These are phyloP conservation scores for Gossypium thurberi DNA, from an alignment of 345 rosid genomes.

Conservation along the genomic window DNA sequence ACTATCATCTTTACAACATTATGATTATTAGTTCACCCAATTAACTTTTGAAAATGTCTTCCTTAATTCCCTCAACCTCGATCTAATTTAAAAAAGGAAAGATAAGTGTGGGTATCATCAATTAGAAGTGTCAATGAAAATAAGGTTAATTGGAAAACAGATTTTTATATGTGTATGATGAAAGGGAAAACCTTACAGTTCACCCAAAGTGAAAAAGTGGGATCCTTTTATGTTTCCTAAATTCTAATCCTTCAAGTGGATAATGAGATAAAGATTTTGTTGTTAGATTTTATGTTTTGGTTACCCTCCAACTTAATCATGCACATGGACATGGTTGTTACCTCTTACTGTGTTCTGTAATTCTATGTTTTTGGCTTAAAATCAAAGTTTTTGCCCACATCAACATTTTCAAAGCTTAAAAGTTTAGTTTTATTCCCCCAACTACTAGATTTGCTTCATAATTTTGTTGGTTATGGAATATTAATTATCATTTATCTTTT, in stretches of 20 bases:
- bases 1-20: background rate
- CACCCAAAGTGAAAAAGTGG: too few relatives aligned
- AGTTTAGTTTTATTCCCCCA: background rate
- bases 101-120: too few relatives aligned
- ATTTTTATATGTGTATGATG: too few relatives aligned
- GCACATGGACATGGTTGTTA: background rate
- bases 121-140: too few relatives aligned
- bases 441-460: constrained; percentile 5
- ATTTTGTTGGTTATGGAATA: constrained; percentile 10
- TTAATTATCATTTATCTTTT: constrained; percentile 4
- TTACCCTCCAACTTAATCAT: background rate
- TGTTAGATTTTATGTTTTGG: background rate
- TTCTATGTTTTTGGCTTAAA: constrained; percentile 1
- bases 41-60: too few relatives aligned
- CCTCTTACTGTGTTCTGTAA: background rate
- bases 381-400: background rate
- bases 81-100: too few relatives aligned
- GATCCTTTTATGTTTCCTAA: too few relatives aligned
- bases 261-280: background rate
- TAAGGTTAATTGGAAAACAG: too few relatives aligned
- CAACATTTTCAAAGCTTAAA: background rate
- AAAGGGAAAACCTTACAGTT: too few relatives aligned
- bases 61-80: too few relatives aligned
- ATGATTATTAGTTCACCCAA: background rate
- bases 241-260: too few relatives aligned